Evolutionary conservation across 148 eudicot species (phyloP).

Genomic region (Vaccinium darrowii): DNA sequence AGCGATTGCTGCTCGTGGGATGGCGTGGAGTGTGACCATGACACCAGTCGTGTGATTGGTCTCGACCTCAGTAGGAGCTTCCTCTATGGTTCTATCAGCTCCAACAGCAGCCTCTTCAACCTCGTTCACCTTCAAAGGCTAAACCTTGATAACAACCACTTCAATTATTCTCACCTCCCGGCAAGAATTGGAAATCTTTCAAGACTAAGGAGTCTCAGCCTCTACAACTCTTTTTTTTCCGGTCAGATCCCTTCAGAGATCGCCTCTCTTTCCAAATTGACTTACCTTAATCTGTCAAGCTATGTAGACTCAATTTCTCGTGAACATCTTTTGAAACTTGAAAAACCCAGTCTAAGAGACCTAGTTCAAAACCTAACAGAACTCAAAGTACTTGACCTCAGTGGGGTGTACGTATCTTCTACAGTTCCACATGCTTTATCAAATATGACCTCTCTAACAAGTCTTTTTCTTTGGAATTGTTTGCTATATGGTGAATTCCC

Average conservation of each 20-base stretch:
- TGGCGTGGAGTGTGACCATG: background rate
- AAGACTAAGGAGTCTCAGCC: no score
- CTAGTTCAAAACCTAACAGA: slow-evolving; percentile 27
- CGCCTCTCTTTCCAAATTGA: no score
- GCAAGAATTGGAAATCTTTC: background rate
- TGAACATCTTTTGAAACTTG: background rate
- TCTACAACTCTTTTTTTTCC: no score
- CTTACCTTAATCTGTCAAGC: no score
- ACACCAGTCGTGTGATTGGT: background rate
- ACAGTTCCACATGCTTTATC: slow-evolving; percentile 17
- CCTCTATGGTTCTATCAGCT: background rate
- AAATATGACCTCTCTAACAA: slow-evolving; percentile 21
- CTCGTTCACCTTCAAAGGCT: no score
- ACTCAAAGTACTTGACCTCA: slow-evolving; percentile 20
- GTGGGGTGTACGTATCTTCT: slow-evolving; percentile 22
- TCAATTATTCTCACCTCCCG: no score
- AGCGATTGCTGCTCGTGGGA: background rate
- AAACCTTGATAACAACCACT: no score
- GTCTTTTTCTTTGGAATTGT: background rate
- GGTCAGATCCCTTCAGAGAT: no score
- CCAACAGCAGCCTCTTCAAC: no score
- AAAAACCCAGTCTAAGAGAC: background rate
- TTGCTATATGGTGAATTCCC: slow-evolving; percentile 31
- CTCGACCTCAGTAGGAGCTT: background rate
- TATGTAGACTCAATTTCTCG: no score